These are phyloP conservation scores for Lineolata rhizophorae DNA, from an alignment of 495 filamentous ascomycete species.

Conservation along the genomic window DNA sequence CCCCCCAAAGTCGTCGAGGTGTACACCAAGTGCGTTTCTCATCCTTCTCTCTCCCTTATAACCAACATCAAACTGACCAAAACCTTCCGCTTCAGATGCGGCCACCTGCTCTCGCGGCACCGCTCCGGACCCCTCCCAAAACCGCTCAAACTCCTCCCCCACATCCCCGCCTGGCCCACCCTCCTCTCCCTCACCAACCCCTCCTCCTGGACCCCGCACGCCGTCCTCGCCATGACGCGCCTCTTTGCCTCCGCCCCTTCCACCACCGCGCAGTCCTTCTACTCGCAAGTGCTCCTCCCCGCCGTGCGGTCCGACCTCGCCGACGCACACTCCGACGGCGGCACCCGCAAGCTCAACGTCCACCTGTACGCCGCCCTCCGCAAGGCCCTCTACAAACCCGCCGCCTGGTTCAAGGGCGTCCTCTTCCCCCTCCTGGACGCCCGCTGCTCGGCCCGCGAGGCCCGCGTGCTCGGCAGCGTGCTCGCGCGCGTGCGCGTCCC, in stretches of 20 bases:
- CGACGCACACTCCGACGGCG: too few species aligned
- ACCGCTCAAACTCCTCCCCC: slow-evolving; percentile 90
- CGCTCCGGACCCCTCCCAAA: slow-evolving; percentile 90
- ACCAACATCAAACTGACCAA: background rate
- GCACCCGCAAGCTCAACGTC: slow-evolving; percentile 81
- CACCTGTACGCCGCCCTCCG: slow-evolving; percentile 86
- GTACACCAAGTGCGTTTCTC: slow-evolving; percentile 51
- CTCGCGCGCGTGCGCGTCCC: slow-evolving; percentile 62
- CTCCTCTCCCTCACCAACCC: slow-evolving; percentile 57
- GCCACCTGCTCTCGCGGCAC: slow-evolving; percentile 72
- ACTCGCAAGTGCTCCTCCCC: slow-evolving; percentile 62
- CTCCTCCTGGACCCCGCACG: slow-evolving; percentile 72
- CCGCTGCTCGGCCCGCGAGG: slow-evolving; percentile 72
- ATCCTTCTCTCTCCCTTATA: background rate
- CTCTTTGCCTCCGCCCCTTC: slow-evolving; percentile 76
- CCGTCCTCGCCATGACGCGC: slow-evolving; percentile 63
- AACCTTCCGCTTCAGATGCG: slow-evolving; percentile 37
- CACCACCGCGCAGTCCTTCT: slow-evolving; percentile 51
- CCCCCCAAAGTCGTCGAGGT: slow-evolving; percentile 86
- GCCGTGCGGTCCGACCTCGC: slow-evolving; percentile 72
- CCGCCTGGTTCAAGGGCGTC: slow-evolving; percentile 91
- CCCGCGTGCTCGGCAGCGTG: slow-evolving; percentile 70
- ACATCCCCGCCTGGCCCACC: slow-evolving; percentile 68
- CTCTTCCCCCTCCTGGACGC: slow-evolving; percentile 68
- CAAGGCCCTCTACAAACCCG: slow-evolving; percentile 85